These are phyloP conservation scores for Quercus alba DNA, from an alignment of 306 rosid species.

Conservation along the genomic window DNA sequence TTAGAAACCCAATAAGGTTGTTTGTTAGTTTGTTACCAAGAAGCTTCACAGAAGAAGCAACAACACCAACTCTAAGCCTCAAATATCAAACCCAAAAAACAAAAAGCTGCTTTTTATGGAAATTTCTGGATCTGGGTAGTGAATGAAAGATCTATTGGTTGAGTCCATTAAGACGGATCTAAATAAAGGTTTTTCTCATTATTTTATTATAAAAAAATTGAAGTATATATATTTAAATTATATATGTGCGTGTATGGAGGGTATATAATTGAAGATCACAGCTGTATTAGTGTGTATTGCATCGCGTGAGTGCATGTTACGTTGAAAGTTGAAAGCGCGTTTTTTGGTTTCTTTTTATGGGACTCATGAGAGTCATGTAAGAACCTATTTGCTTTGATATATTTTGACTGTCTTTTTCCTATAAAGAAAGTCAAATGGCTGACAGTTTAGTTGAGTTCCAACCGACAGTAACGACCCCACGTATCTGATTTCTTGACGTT, in stretches of 20 bases:
- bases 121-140: slow-evolving; percentile 31
- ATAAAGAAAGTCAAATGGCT: background rate
- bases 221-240: background rate
- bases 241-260: background rate
- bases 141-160: slow-evolving; percentile 7
- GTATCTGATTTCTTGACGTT: background rate
- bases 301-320: slow-evolving; percentile 43
- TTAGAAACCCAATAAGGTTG: slow-evolving; percentile 31
- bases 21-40: slow-evolving; percentile 12
- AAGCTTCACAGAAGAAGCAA: slow-evolving; percentile 40
- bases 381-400: background rate
- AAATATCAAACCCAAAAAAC: slow-evolving; percentile 14
- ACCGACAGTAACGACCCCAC: slow-evolving; percentile 28
- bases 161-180: slow-evolving; percentile 37
- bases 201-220: slow-evolving; percentile 5
- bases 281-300: slow-evolving; percentile 45
- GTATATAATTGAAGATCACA: slow-evolving; percentile 41
- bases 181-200: slow-evolving; percentile 9
- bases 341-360: slow-evolving; percentile 26
- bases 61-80: slow-evolving; percentile 3
- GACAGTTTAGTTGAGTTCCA: slow-evolving; percentile 5
- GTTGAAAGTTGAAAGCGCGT: slow-evolving; percentile 64
- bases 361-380: background rate
- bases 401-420: background rate
- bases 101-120: slow-evolving; percentile 10